Evolutionary conservation across 1,284 basidiomycete species (phyloP).

Genomic region (Trichosporon faecale): DNA sequence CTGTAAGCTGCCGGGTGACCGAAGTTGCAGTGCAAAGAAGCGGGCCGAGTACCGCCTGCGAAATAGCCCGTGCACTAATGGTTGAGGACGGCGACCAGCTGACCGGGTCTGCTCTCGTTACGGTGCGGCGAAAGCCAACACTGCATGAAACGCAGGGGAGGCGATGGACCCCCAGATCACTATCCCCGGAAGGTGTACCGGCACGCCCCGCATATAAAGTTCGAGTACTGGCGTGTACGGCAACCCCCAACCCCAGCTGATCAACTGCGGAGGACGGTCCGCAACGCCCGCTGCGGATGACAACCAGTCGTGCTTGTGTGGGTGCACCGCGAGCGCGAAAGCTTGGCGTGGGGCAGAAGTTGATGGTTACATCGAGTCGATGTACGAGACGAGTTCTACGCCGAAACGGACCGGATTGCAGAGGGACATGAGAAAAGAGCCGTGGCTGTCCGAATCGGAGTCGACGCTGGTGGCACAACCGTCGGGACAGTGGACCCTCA

Average conservation of each 20-base stretch:
- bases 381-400: neutral
- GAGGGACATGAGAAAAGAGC: neutral
- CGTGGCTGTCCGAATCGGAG: neutral
- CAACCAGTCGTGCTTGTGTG: too few species aligned
- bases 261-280: neutral
- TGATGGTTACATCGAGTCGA: too few species aligned
- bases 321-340: neutral
- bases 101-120: neutral
- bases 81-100: neutral
- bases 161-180: too few species aligned
- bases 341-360: neutral
- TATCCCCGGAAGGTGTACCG: neutral
- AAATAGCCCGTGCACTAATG: too few species aligned
- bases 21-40: neutral
- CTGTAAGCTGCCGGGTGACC: too few species aligned
- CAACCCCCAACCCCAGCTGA: neutral
- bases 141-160: neutral
- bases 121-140: neutral
- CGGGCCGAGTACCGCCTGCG: too few species aligned
- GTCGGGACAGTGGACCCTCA: neutral
- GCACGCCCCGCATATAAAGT: too few species aligned
- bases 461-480: neutral
- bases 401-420: neutral
- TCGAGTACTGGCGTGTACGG: too few species aligned
- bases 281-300: neutral